Percentiles rank a stretch among this genome's conserved stretches.
Conservation (phyloP, 208 protist species). For the Trypanosoma lewisi region DNA sequence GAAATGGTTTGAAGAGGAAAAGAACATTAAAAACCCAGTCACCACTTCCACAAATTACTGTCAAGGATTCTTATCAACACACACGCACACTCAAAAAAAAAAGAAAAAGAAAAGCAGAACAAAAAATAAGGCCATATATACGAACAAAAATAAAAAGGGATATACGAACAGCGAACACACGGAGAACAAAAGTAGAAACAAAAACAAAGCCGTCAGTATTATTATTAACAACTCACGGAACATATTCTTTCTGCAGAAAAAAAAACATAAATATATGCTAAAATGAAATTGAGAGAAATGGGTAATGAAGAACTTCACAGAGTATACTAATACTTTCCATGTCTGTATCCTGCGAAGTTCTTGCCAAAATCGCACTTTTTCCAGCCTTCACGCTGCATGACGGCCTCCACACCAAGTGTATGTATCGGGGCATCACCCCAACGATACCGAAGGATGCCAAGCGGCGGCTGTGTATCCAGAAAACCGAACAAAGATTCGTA, state of each 20-base stretch:
- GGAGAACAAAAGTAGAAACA: slow-evolving; percentile 6
- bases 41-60: neutral
- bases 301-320: neutral
- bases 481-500: slow-evolving; percentile 27
- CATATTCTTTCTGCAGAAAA: too few species aligned
- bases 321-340: neutral
- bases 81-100: slow-evolving; percentile 17
- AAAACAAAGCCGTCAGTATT: neutral
- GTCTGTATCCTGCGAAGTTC: slow-evolving; percentile 6
- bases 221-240: too few species aligned
- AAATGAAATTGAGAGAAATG: neutral
- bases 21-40: neutral
- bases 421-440: slow-evolving; percentile 40
- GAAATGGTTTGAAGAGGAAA: neutral
- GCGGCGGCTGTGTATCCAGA: slow-evolving; percentile 24
- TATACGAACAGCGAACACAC: too few species aligned
- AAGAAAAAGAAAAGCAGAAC: slow-evolving; percentile 17
- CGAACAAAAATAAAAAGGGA: too few species aligned
- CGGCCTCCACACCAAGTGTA: slow-evolving; percentile 27
- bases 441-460: slow-evolving; percentile 32
- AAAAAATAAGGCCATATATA: slow-evolving; percentile 7
- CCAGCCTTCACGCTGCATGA: slow-evolving; percentile 14
- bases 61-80: too few species aligned
- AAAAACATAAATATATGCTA: neutral
- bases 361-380: slow-evolving; percentile 13